Evolutionary conservation across 1,284 basidiomycete species (phyloP).

Genomic region (Cystobasidium sp.): DNA sequence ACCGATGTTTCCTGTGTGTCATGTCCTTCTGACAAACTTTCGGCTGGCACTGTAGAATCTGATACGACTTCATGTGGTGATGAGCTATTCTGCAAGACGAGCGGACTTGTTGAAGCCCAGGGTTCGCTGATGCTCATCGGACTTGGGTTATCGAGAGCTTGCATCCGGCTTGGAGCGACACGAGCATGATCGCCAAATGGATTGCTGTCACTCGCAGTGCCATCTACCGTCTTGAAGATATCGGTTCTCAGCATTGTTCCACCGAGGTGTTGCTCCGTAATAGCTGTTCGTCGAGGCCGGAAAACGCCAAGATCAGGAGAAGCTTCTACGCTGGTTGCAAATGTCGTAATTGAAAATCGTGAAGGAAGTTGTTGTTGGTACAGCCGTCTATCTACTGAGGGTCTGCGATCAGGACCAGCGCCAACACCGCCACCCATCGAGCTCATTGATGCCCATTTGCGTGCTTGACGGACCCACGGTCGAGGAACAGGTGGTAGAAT

Average conservation of each 20-base stretch:
- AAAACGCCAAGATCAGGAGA: constrained; percentile 21
- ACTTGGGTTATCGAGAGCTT: constrained; percentile 3
- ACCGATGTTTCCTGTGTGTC: too few species aligned
- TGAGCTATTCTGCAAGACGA: not conserved
- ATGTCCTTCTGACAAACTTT: too few species aligned
- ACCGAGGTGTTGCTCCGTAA: constrained; percentile 10
- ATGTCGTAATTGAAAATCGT: constrained; percentile 29
- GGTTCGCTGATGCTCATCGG: constrained; percentile 21
- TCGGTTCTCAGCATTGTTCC: constrained; percentile 12
- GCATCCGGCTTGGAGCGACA: not conserved
- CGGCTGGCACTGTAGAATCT: not conserved
- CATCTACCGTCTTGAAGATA: constrained; percentile 1
- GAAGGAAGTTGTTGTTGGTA: constrained; percentile 31
- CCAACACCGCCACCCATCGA: constrained; percentile 5
- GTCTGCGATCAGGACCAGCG: constrained; percentile 10
- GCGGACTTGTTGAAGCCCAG: not conserved
- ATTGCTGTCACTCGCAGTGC: not conserved
- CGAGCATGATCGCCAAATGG: constrained; percentile 12
- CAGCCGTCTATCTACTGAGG: constrained; percentile 14
- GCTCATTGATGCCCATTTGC: constrained; percentile 34
- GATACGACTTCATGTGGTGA: not conserved
- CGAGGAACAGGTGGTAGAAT: not conserved
- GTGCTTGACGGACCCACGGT: constrained; percentile 10
- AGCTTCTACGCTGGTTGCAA: constrained; percentile 23
- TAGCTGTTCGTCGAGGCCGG: constrained; percentile 25